Base-by-base conservation (phyloP, 768 basidiomycete genomes). In the Phylloporus sp. region DNA sequence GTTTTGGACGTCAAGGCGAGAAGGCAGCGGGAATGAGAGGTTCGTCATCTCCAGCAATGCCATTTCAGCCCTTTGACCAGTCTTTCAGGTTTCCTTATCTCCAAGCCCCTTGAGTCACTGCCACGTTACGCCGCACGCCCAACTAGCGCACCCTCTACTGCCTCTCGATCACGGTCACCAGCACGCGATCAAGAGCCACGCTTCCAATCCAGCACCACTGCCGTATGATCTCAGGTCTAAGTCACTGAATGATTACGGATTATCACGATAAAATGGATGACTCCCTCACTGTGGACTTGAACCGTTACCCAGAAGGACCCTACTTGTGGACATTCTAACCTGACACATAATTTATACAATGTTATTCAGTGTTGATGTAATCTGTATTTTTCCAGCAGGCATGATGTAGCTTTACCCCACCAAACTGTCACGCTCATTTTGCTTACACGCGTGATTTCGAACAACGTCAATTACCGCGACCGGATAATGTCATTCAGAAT, bases 1-100 rank as follows among this genome's bases (percentile, higher is more conserved):
- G 88, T n/a, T 91, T 91, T 56, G 87, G 88, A 31, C 74, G 81
- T 49, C 84, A 86, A 56, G 87, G 80, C 5, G 84, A 90, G 67
- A 86, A 84, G 66, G 76, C 77, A 42, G 86, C 84, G 9, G 80
- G 71, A 9, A 64, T 80, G 56, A 79, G 71, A 58, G 86, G 85
- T 67, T 46, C 26, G 64, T 49, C 29, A 6, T 38, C 1, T 46
- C 18, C 39, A 15, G 24, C 51, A 33, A 31, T 57, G 22, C 36
- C 21, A 24, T 40, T 10, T 20, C 36, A 21, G 21, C 14, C 35
- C 17, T 43, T 32, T 57, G 34, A 58, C 42, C 26, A 3, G 35
- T 44, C 9, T 41, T 21, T 35, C 39, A 76, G 76, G 78, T 18
- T 82, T 73, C 62, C 59, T 82, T 36, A 75, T 84, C 54, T 75